Conservation (phyloP, 108 stramenopile species). For the Skeletonema menzelii region DNA sequence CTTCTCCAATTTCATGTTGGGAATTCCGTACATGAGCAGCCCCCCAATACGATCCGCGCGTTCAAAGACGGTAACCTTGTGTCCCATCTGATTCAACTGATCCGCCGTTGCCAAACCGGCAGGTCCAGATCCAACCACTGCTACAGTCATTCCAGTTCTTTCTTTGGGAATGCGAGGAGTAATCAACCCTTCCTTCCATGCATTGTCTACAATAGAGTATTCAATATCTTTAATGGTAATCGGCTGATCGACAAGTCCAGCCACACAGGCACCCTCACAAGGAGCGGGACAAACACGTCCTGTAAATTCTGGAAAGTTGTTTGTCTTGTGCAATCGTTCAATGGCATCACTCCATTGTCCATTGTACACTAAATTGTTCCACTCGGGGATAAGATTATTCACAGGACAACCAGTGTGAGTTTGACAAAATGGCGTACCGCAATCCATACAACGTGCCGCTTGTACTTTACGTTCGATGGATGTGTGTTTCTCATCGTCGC, state of each 20-base stretch:
- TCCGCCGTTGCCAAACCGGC: slow-evolving; percentile 93
- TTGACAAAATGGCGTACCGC: slow-evolving; percentile 98
- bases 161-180: slow-evolving; percentile 87
- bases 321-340: slow-evolving; percentile 92
- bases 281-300: slow-evolving; percentile 97
- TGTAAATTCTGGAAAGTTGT: slow-evolving; percentile 99
- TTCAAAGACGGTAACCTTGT: slow-evolving; percentile 96
- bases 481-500: slow-evolving; percentile 76
- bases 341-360: slow-evolving; percentile 95
- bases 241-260: slow-evolving; percentile 92
- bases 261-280: slow-evolving; percentile 97
- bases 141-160: slow-evolving; percentile 93
- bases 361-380: slow-evolving; percentile 97
- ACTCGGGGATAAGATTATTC: slow-evolving; percentile 97
- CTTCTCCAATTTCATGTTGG: slow-evolving; percentile 98
- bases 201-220: slow-evolving; percentile 95
- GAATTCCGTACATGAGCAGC: slow-evolving; percentile 97
- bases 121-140: slow-evolving; percentile 94
- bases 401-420: slow-evolving; percentile 97
- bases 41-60: slow-evolving; percentile 95
- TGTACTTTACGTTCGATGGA: slow-evolving; percentile 91
- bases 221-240: slow-evolving; percentile 98
- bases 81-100: slow-evolving; percentile 95
- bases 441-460: slow-evolving; percentile 97
- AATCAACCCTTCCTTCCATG: slow-evolving; percentile 94